Evolutionary conservation across 352 stramenopile species (phyloP).

Genomic region (Albugo candida): DNA sequence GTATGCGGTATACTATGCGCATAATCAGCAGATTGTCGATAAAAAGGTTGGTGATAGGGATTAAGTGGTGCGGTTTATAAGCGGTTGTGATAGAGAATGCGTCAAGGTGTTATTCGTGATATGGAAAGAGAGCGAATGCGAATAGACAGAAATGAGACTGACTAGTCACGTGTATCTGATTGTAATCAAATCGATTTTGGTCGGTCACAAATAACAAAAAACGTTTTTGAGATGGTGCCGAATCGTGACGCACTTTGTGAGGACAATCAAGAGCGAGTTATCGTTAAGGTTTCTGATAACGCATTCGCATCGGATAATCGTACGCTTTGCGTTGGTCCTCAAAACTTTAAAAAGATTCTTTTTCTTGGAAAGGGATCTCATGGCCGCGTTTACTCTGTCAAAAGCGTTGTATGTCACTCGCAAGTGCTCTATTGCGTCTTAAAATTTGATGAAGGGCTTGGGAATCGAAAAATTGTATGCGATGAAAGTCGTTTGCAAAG

Average conservation of each 20-base stretch:
- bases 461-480: conserved; percentile 18
- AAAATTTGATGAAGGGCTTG: conserved; percentile 12
- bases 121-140: too few species aligned
- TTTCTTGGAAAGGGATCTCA: conserved; percentile 21
- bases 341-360: conserved; percentile 33
- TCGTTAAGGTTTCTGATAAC: background rate
- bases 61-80: too few species aligned
- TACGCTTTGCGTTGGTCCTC: conserved; percentile 10
- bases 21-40: conserved; percentile 47
- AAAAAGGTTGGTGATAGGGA: conserved; percentile 26
- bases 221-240: too few species aligned
- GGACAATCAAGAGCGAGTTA: too few species aligned
- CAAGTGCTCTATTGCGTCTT: background rate
- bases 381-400: conserved; percentile 25
- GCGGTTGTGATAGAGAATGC: too few species aligned
- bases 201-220: too few species aligned
- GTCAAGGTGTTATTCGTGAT: too few species aligned
- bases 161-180: too few species aligned
- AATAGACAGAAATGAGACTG: too few species aligned
- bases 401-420: conserved; percentile 15
- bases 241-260: too few species aligned
- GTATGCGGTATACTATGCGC: conserved; percentile 57
- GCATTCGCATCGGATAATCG: background rate
- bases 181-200: too few species aligned
- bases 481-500: conserved; percentile 44